Evolutionary conservation across 2,329 filamentous ascomycete genomes (phyloP), one percentile per base, ranked within the genome.

Genomic region (Pseudogymnoascus sp.): DNA sequence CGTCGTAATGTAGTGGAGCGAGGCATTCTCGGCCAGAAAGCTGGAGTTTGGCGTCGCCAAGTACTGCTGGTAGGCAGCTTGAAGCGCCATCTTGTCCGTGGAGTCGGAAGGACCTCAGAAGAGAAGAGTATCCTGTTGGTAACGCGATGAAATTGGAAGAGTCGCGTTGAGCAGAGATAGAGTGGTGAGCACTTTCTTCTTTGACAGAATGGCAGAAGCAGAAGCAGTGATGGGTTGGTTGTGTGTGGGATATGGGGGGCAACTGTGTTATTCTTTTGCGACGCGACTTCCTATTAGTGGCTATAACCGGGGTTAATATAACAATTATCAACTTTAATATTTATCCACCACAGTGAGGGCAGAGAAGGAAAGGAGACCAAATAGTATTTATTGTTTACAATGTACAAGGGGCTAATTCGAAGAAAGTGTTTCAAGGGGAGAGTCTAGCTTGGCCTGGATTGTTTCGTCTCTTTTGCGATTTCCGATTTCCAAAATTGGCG

Each of bases 1-100:
- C 6, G 93, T 96, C 63, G 93, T 91, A 75, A 97, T 88, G 80
- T 97, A 99, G 80, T 93, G 86, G 69, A 93, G 78, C 50, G 88
- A 84, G 64, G 88, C 87, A 74, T 87, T 81, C 62, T 82, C 77
- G 37, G 86, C 81, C 71, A 93, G 79, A 63, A 83, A 77, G 63
- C 84, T 82, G 63, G 85, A 77, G 75, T 78, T 86, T 66, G 88
- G 88, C 66, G 84, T 80, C 72, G 83, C 81, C 63, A 93, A 81
- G 74, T 92, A 93, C 77, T 85, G 83, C 80, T 86, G 83, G 79
- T 93, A 93, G 65, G 81, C 74, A 69, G 76, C 72, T 67, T 80
- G 79, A 67, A 82, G 73, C 67, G 80, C 74, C 81, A 83, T 83
- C 66, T 63, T 70, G 65, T 53, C 29, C 50, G 29, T 8, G 50